Evolutionary conservation across 2,329 filamentous ascomycete species (phyloP).

Genomic region (Fusarium sp.): DNA sequence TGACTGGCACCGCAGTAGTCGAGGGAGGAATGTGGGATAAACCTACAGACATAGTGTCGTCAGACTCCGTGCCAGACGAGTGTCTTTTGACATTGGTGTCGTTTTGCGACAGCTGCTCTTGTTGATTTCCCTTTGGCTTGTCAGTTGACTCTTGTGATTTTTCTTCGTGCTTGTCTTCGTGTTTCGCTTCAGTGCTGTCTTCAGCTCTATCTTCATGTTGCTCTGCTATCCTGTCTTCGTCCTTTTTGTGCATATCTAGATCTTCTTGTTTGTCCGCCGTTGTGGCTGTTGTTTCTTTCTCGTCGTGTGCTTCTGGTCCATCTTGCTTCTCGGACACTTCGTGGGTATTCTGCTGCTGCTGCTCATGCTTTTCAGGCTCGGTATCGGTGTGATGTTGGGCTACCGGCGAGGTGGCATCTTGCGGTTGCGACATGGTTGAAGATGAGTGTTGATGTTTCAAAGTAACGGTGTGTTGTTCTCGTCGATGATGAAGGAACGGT

Average conservation of each 20-base stretch:
- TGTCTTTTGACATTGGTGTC: constrained; percentile 41
- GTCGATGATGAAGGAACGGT: constrained; percentile 21
- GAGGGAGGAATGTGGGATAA: constrained; percentile 19
- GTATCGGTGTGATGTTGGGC: constrained; percentile 13
- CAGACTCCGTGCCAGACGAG: constrained; percentile 46
- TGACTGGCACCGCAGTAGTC: constrained; percentile 21
- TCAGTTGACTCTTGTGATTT: background rate
- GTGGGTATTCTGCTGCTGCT: background rate
- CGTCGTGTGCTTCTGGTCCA: background rate
- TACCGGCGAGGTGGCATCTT: constrained; percentile 42
- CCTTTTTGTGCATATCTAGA: background rate
- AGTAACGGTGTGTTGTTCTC: constrained; percentile 8
- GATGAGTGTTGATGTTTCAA: constrained; percentile 1
- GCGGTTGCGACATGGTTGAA: constrained; percentile 48
- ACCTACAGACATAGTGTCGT: constrained; percentile 45
- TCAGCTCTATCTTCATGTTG: constrained; percentile 1
- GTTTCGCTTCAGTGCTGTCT: background rate
- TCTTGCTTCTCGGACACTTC: background rate
- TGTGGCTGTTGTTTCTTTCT: background rate
- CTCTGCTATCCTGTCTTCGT: background rate
- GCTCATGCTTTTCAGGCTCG: constrained; percentile 22
- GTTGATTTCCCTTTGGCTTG: constrained; percentile 12
- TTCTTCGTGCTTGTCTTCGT: background rate
- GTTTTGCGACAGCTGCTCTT: constrained; percentile 27
- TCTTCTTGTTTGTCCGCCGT: constrained; percentile 15